Base-by-base conservation (phyloP, 495 filamentous ascomycete genomes). In the Thermochaetoides thermophila region DNA sequence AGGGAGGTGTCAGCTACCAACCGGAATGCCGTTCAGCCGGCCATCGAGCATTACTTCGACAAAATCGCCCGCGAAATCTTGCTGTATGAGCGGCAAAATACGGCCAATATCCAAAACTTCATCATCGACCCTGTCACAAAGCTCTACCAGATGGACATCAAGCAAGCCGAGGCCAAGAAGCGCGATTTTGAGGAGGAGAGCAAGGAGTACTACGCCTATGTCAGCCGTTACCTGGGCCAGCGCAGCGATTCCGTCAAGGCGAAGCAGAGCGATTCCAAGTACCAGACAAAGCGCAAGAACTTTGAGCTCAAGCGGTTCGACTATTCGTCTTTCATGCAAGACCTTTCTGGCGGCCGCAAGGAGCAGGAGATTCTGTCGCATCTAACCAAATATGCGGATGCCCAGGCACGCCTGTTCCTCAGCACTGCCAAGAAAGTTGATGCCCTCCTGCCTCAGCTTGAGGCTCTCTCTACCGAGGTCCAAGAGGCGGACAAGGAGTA, bases 301-400 rank as follows among this genome's bases (percentile, higher is more conserved):
- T 99, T 95, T 44, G 89, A 99, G 57, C 63, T 99, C 24, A 95
- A 84, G 58, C 78, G 91, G 7, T 99, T 99, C 39, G 89, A 99
- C 57, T 99, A 99, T 55, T 95, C 85, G 12, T 92, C 84, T 8
- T 99, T 96, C 52, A 94, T 99, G 84, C 86, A 95, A 39, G 89
- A 99, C 61, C 66, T 99, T 8, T 89, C 95, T 45, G 89, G 89
- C 16, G 89, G 89, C 18, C 81, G 89, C 38, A 96, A 96, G 48
- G 91, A 99, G 43, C 89, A 96, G 51, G 89, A 96, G 51, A 80
- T 99, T 14, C 63, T 99, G 15, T 96, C 91, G 10, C 84, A 94
- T 52, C 64, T 99, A 25, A 96, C 89, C 13, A 87, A 81, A 51
- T 99, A 85, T 53, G 89, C 89, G 3, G 84, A 93, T 52, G 75